phyloP scores from a whole-genome alignment of 495 filamentous ascomycete genomes.

The Hyaloscypha bicolor region DNA sequence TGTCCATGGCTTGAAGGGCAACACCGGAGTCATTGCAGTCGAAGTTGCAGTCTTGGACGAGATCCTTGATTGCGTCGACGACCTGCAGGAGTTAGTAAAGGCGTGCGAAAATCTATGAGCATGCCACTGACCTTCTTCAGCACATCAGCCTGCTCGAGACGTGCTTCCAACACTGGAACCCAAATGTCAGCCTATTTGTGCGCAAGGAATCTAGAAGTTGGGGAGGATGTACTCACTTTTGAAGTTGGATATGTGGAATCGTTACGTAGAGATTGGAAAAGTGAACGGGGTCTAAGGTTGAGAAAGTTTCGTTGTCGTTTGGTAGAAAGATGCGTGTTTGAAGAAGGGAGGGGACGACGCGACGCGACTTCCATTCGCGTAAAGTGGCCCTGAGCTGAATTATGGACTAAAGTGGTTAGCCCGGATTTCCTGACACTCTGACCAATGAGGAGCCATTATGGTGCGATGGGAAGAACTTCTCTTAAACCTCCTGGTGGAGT shows the following conservation, averaged over 20 bases:
- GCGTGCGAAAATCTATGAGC: neutral
- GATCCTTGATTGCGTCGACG: constrained; percentile 98
- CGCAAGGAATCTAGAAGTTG: too few species aligned
- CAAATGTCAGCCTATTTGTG: neutral
- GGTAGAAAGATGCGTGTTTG: neutral
- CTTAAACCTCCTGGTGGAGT: too few species aligned
- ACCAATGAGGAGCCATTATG: too few species aligned
- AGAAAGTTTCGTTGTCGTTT: neutral
- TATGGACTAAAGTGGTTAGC: too few species aligned
- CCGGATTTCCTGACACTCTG: neutral
- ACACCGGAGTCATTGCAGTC: constrained; percentile 99
- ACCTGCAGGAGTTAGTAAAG: constrained; percentile 56
- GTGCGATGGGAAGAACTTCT: too few species aligned
- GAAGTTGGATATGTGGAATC: neutral
- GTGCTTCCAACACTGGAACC: constrained; percentile 86
- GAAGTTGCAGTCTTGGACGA: constrained; percentile 99
- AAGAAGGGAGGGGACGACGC: neutral
- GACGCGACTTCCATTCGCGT: neutral
- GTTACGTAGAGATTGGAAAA: neutral
- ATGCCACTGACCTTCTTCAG: constrained; percentile 81
- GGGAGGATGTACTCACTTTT: neutral
- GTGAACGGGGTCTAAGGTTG: neutral
- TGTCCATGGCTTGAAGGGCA: constrained; percentile 99
- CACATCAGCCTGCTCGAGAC: constrained; percentile 89
- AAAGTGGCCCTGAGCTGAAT: neutral